Evolutionary conservation across 2,329 filamentous ascomycete species (phyloP).

Genomic region (Neodidymelliopsis sp.): DNA sequence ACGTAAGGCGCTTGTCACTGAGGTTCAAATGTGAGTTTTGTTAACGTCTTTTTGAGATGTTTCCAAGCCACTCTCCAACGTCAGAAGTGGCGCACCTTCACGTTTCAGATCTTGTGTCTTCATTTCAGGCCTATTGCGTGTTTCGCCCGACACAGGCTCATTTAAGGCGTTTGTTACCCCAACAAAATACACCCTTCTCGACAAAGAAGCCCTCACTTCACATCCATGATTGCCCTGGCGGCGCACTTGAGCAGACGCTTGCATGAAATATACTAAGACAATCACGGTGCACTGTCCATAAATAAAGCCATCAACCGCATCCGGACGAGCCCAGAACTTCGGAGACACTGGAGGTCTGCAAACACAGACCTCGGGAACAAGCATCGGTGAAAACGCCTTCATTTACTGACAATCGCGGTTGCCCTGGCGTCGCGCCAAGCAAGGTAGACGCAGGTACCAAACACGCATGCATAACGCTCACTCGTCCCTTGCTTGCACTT

Average conservation of each 20-base stretch:
- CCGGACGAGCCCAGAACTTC: background rate
- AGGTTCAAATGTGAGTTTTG: background rate
- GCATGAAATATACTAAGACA: background rate
- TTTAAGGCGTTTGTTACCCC: conserved; percentile 20
- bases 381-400: conserved; percentile 6
- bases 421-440: conserved; percentile 23
- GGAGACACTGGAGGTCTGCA: background rate
- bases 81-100: conserved; percentile 19
- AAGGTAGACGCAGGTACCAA: conserved; percentile 21
- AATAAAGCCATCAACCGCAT: background rate
- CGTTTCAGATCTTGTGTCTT: conserved; percentile 31
- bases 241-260: background rate
- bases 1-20: background rate
- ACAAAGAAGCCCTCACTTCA: conserved; percentile 11
- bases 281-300: background rate
- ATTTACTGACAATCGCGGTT: conserved; percentile 19
- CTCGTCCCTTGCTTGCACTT: conserved; percentile 25
- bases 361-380: background rate
- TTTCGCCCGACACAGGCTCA: conserved; percentile 29
- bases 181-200: conserved; percentile 5
- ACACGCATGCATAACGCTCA: conserved; percentile 19
- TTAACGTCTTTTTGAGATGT: background rate
- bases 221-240: conserved; percentile 1
- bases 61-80: background rate
- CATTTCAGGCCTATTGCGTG: conserved; percentile 23